Conservation (phyloP, 345 rosid species). For the Acer yangbiense region DNA sequence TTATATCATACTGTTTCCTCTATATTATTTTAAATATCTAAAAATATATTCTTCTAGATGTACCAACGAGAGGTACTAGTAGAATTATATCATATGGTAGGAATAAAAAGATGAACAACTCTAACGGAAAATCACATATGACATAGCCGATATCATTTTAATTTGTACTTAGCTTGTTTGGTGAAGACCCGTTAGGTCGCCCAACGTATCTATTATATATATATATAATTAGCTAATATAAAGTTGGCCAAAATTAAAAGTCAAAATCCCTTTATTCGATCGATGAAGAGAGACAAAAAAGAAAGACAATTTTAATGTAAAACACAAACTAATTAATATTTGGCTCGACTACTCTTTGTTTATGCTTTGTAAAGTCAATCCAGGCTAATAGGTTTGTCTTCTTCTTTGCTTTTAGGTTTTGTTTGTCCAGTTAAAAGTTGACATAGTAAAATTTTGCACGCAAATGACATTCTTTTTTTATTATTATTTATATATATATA, state of each 20-base stretch:
- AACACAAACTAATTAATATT: not conserved
- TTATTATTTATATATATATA: no score
- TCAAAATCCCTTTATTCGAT: not conserved
- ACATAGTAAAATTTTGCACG: not conserved
- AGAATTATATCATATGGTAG: not conserved
- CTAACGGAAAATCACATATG: not conserved
- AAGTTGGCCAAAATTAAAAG: not conserved
- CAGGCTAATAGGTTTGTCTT: constrained; percentile 2
- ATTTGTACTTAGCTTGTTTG: not conserved
- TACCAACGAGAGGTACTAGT: no score
- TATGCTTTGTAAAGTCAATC: constrained; percentile 6
- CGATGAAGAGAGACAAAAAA: not conserved
- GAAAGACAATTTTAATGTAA: not conserved
- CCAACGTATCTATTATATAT: not conserved
- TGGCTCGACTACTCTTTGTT: no score
- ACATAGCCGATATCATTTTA: not conserved
- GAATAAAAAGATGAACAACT: constrained; percentile 6
- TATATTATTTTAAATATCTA: no score
- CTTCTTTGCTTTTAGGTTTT: constrained; percentile 8
- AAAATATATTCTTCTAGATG: no score
- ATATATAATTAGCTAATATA: no score
- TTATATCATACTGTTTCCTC: no score
- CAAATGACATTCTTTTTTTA: not conserved
- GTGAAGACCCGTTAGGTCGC: not conserved
- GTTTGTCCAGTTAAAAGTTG: not conserved